Evolutionary conservation across 495 filamentous ascomycete genomes (phyloP).

Genomic region (Aspergillus nidulans): DNA sequence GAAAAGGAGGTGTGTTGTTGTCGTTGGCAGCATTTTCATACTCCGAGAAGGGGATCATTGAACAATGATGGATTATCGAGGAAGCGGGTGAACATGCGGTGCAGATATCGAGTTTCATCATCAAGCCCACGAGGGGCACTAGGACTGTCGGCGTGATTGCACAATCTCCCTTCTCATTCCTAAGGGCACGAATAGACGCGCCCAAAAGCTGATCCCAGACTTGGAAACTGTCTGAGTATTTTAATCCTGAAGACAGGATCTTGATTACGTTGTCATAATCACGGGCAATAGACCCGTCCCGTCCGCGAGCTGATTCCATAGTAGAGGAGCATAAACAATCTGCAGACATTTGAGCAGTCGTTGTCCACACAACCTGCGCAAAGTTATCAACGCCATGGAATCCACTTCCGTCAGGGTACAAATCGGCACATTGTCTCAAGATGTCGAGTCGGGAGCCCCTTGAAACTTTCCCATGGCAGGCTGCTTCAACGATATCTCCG

Average conservation of each 20-base stretch:
- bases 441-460: constrained; percentile 43
- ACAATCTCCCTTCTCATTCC: constrained; percentile 61
- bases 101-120: constrained; percentile 18
- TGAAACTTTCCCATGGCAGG: constrained; percentile 49
- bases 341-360: constrained; percentile 29
- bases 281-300: constrained; percentile 40
- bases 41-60: constrained; percentile 31
- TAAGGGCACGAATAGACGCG: constrained; percentile 52
- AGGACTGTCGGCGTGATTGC: constrained; percentile 57
- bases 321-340: constrained; percentile 36
- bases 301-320: constrained; percentile 39
- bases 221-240: constrained; percentile 35
- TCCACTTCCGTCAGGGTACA: constrained; percentile 16
- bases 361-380: constrained; percentile 31
- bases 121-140: constrained; percentile 63
- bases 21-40: not conserved
- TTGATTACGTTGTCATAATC: constrained; percentile 68
- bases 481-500: constrained; percentile 35
- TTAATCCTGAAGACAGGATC: constrained; percentile 60
- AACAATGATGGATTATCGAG: constrained; percentile 32
- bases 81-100: constrained; percentile 27
- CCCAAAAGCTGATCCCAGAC: constrained; percentile 61
- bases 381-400: constrained; percentile 10
- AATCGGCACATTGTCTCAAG: constrained; percentile 36
- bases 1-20: constrained; percentile 16